Conservation (phyloP, 768 basidiomycete genomes). For the Boletales sp. region DNA sequence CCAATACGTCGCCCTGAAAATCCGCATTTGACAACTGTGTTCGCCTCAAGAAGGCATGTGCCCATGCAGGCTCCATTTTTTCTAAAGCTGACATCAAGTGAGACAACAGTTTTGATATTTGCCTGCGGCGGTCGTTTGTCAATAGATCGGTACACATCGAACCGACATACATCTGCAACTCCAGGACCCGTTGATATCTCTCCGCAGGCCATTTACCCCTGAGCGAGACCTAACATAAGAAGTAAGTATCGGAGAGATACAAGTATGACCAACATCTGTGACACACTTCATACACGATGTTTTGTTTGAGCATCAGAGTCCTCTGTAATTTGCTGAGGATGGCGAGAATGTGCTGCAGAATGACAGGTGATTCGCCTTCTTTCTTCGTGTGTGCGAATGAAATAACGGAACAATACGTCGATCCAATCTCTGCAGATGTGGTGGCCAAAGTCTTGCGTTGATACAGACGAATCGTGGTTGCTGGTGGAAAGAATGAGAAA, state of each 20-base stretch:
- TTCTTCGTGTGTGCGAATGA: conserved; percentile 61
- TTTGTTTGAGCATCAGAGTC: conserved; percentile 50
- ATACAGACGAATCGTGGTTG: conserved; percentile 69
- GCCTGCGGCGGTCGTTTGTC: conserved; percentile 37
- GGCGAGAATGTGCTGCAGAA: conserved; percentile 66
- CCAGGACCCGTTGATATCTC: conserved; percentile 65
- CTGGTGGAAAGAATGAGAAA: conserved; percentile 72
- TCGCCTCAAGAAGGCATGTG: conserved; percentile 67
- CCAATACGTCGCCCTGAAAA: conserved; percentile 82
- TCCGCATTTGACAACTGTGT: conserved; percentile 73
- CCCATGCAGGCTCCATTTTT: conserved; percentile 74
- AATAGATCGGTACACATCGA: background rate
- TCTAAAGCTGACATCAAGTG: conserved; percentile 72
- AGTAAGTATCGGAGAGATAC: background rate
- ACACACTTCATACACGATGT: conserved; percentile 65
- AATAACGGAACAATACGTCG: conserved; percentile 72
- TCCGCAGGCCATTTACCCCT: conserved; percentile 78
- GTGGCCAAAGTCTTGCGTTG: conserved; percentile 70
- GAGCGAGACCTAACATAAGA: conserved; percentile 56
- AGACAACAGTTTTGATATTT: conserved; percentile 65
- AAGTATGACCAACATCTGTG: background rate
- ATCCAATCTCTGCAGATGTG: conserved; percentile 62
- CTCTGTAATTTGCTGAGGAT: conserved; percentile 71
- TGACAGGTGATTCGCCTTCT: conserved; percentile 48
- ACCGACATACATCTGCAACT: conserved; percentile 58